phyloP scores from a whole-genome alignment of 495 filamentous ascomycete genomes.

The Thermothielavioides terrestris region DNA sequence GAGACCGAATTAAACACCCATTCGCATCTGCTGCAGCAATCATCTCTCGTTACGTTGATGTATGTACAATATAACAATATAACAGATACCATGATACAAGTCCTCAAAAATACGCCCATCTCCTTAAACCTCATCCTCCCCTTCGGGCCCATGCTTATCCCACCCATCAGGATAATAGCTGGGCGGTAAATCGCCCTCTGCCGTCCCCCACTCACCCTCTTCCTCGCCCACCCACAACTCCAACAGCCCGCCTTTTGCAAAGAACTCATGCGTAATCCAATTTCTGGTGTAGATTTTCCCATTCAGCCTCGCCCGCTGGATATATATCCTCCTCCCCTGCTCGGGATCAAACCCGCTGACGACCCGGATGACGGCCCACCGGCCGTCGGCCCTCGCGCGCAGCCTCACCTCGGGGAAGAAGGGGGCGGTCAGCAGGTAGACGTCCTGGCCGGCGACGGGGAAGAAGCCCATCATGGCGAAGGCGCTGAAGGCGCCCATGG shows the following conservation, averaged over 20 bases:
- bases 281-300: slow-evolving; percentile 54
- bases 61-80: too few relatives aligned
- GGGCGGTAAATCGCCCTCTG: slow-evolving; percentile 56
- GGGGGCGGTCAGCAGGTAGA: slow-evolving; percentile 60
- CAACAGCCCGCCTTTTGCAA: slow-evolving; percentile 54
- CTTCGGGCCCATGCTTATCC: too few relatives aligned
- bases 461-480: slow-evolving; percentile 67
- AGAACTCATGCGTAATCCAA: slow-evolving; percentile 70
- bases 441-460: slow-evolving; percentile 64
- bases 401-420: slow-evolving; percentile 58
- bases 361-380: slow-evolving; percentile 50
- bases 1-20: too few relatives aligned
- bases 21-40: too few relatives aligned
- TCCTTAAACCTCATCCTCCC: too few relatives aligned
- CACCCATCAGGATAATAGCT: slow-evolving; percentile 30
- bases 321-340: slow-evolving; percentile 46
- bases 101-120: too few relatives aligned
- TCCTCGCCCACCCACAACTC: slow-evolving; percentile 53
- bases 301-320: slow-evolving; percentile 58
- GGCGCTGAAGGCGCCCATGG: slow-evolving; percentile 64
- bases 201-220: slow-evolving; percentile 64
- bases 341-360: slow-evolving; percentile 53
- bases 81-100: too few relatives aligned
- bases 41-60: too few relatives aligned
- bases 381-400: slow-evolving; percentile 20